Percentiles rank a stretch among this genome's conserved stretches.
Evolutionary conservation across 2,329 filamentous ascomycete genomes (phyloP).

Genomic region (Fusarium austroafricanum): DNA sequence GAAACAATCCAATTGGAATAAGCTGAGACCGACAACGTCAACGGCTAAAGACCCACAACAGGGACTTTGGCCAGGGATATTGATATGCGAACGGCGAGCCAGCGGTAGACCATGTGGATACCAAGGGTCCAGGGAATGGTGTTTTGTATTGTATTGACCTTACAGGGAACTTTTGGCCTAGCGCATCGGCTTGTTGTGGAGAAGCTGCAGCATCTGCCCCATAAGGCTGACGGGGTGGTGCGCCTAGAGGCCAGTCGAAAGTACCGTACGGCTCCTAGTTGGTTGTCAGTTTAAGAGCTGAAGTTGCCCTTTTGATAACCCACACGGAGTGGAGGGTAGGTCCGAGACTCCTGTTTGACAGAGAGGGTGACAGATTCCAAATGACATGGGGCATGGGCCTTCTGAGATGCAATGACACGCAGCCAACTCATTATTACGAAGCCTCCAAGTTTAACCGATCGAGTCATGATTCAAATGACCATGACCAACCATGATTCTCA

Average conservation of each 20-base stretch:
- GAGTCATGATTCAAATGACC: not conserved
- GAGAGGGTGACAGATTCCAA: constrained; percentile 10
- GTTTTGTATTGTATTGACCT: not conserved
- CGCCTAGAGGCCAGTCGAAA: constrained; percentile 1
- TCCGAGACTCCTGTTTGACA: constrained; percentile 9
- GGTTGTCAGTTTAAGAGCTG: constrained; percentile 23
- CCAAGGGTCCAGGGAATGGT: not conserved
- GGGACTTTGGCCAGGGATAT: constrained; percentile 18
- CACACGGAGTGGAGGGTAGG: not conserved
- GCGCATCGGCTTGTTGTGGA: constrained; percentile 38
- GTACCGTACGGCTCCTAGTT: constrained; percentile 25
- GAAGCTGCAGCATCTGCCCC: constrained; percentile 34
- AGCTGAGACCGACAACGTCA: constrained; percentile 8
- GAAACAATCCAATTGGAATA: constrained; percentile 26
- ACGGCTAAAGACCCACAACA: constrained; percentile 8
- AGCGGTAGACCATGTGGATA: constrained; percentile 5
- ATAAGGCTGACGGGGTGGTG: constrained; percentile 47
- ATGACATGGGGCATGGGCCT: not conserved
- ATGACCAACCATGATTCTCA: not conserved
- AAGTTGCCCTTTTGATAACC: constrained; percentile 10
- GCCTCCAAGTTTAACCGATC: constrained; percentile 1
- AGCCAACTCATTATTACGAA: not conserved
- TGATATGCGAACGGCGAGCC: constrained; percentile 7
- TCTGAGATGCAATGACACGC: not conserved
- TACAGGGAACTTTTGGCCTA: constrained; percentile 38